Evolutionary conservation across 805 yeast species (phyloP), one percentile per base, ranked within the genome.

Genomic region (Myxozyma nipponensis): DNA sequence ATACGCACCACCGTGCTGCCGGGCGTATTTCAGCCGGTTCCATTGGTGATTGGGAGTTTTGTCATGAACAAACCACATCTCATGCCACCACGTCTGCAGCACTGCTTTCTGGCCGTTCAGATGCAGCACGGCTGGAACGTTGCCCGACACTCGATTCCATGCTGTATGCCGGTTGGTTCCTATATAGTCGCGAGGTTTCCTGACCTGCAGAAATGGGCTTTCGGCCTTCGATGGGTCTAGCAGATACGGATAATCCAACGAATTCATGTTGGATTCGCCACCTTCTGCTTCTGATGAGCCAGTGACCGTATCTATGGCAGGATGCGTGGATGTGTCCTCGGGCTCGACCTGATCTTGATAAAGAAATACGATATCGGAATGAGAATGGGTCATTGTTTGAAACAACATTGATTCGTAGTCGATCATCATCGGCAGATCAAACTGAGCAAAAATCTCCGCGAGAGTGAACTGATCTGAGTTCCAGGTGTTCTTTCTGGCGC

Each of bases 21-120:
- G 50, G 4, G 41, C 54, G 17, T 39, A 22, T 15, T 49, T 38
- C 13, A 49, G 30, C 3, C 43, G 42, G 13, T 15, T n/a, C 39
- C 37, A 28, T 35, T 39, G 45, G 22, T 26, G 43, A 10, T 41
- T 18, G 2, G 25, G 42, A 4, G 17, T 25, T 10, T 17, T 10
- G 23, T 49, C 50, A 24, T 49, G 42, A 18, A 45, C 41, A 39
- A 39, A 50, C 54, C 54, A 50, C 51, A 50, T 46, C 42, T 46
- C 38, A 28, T 43, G 34, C 54, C 54, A 50, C 54, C 54, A 50
- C 4, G 51, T 50, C n/a, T 41, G 7, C 30, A 50, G 37, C 15
- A 25, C n/a, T 2, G 36, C 30, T 24, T 50, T 50, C 37, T 37
- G 36, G 13, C 54, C 54, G 24, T 50, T 50, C 17, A 50, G 44